phyloP scores from a whole-genome alignment of 148 eudicot genomes.

The Rhododendron henanense region DNA sequence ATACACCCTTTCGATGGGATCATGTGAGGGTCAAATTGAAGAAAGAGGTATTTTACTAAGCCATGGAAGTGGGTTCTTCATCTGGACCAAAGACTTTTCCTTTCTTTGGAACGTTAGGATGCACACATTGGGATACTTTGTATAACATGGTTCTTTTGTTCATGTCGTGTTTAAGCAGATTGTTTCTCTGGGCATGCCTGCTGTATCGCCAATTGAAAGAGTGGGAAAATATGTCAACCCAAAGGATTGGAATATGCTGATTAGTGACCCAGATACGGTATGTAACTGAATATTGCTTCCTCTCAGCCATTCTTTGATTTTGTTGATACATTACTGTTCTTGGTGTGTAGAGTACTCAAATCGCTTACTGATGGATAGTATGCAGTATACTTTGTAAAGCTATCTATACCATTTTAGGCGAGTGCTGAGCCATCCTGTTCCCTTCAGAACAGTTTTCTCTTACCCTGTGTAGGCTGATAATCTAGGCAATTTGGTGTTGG shows the following conservation, averaged over 20 bases:
- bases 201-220: slow-evolving; percentile 76
- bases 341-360: background rate
- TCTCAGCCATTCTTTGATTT: background rate
- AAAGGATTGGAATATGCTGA: slow-evolving; percentile 74
- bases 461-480: background rate
- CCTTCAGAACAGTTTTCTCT: background rate
- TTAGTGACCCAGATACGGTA: slow-evolving; percentile 83
- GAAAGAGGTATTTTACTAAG: slow-evolving; percentile 63
- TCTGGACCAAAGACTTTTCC: background rate
- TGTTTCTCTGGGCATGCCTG: slow-evolving; percentile 94
- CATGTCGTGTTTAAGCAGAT: slow-evolving; percentile 43
- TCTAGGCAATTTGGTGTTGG: background rate
- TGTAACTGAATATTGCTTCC: slow-evolving; percentile 19
- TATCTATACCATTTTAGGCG: background rate
- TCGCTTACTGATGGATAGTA: background rate
- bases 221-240: slow-evolving; percentile 89
- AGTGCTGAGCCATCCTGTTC: background rate
- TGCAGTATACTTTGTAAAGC: background rate
- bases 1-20: slow-evolving; percentile 97
- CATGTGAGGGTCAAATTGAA: slow-evolving; percentile 96
- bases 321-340: background rate
- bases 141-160: slow-evolving; percentile 4
- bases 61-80: slow-evolving; percentile 7
- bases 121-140: background rate
- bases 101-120: background rate